Evolutionary conservation across 495 filamentous ascomycete species (phyloP), one percentile per base, ranked within the genome.

Genomic region (Chaetomidium leptoderma): DNA sequence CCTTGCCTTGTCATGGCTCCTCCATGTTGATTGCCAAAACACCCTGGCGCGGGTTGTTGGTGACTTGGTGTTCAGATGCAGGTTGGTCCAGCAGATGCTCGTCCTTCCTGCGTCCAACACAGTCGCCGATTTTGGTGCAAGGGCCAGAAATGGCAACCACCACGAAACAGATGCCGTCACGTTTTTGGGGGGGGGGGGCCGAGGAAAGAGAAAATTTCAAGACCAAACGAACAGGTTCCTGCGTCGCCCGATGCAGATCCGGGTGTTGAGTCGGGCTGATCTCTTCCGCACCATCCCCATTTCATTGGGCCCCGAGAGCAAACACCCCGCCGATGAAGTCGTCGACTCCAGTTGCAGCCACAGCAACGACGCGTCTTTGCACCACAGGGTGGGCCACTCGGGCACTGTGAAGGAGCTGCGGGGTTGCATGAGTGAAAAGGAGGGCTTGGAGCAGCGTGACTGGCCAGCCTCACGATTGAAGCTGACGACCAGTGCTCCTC

Each of bases 121-220:
- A 45, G 40, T 26, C 5, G 29, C 39, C 40, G 11, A 3, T 24
- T 45, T 7, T 55, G 17, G 17, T 36, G 27, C 19, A 45, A 32
- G 27, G 45, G 43, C 51, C 56, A 45, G 51, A 59, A 59, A 44
- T 35, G 60, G 60, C 45, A 63, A 59, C 29, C 51, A 56, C 35
- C 29, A 47, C 55, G 61, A 59, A 42, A 49, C 33, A 24, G 11
- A 4, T 6, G 21, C 45, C 27, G 0, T 32, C 27, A 13, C 4
- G 30, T n/a, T 32, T 37, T 27, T n/a, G n/a, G n/a, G n/a, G n/a
- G n/a, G n/a, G n/a, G n/a, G n/a, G n/a, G n/a, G n/a, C 29, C 21
- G 32, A 36, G 10, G 13, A n/a, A 6, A 4, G 17, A 4, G 47
- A 21, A 16, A 29, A 19, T 40, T 16, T 13, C 33, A 2, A 2